Evolutionary conservation across 495 filamentous ascomycete genomes (phyloP).

Genomic region (Penicillium daleae): DNA sequence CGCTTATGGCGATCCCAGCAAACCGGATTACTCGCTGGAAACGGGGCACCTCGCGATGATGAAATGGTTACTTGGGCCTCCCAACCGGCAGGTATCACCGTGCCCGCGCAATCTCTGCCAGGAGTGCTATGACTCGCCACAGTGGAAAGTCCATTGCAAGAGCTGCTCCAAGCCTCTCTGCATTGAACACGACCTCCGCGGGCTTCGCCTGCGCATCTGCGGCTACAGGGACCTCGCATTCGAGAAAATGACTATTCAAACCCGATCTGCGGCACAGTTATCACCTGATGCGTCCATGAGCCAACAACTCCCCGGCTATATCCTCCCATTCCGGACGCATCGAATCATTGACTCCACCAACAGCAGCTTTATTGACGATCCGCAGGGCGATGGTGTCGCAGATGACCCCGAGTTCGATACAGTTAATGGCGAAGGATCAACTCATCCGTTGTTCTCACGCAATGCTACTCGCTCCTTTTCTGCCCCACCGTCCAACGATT

Average conservation of each 20-base stretch:
- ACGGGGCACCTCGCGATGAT: constrained; percentile 56
- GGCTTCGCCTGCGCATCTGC: constrained; percentile 60
- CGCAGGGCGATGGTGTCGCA: constrained; percentile 30
- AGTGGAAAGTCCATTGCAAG: constrained; percentile 63
- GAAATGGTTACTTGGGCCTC: constrained; percentile 52
- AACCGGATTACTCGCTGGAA: constrained; percentile 47
- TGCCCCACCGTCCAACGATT: constrained; percentile 46
- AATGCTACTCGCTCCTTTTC: constrained; percentile 37
- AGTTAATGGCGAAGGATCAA: constrained; percentile 21
- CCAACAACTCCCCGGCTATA: constrained; percentile 21
- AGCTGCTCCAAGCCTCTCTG: constrained; percentile 61
- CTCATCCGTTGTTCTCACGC: constrained; percentile 22
- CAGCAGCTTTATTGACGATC: constrained; percentile 48
- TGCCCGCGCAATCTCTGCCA: constrained; percentile 64
- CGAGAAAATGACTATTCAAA: constrained; percentile 52
- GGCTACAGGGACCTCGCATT: constrained; percentile 60
- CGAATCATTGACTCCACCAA: constrained; percentile 40
- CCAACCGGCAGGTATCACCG: constrained; percentile 50
- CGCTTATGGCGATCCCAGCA: constrained; percentile 47
- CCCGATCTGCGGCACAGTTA: constrained; percentile 22
- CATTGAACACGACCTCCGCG: constrained; percentile 66
- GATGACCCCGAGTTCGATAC: constrained; percentile 27
- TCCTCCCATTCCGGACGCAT: constrained; percentile 41
- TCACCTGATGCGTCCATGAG: constrained; percentile 14
- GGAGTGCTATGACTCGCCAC: constrained; percentile 59